Evolutionary conservation across 768 basidiomycete species (phyloP).

Genomic region (Albatrellus ellisii): DNA sequence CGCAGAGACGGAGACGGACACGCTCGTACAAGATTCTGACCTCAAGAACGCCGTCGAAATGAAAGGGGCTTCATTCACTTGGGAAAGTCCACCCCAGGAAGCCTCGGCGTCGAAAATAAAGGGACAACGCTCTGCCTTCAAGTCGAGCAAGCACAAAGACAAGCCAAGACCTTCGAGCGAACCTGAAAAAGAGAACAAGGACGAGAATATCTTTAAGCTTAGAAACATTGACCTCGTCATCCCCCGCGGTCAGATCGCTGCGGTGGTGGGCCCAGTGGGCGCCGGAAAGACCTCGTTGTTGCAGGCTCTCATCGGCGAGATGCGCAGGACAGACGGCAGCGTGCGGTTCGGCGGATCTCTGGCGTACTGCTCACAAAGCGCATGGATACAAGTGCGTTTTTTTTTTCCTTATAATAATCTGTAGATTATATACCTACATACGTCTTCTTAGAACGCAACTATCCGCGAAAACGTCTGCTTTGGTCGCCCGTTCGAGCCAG

Average conservation of each 20-base stretch:
- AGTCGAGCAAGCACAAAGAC: constrained; percentile 4
- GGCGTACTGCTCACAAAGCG: constrained; percentile 75
- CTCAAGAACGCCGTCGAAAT: constrained; percentile 57
- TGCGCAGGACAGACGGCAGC: constrained; percentile 55
- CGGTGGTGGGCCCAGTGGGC: constrained; percentile 73
- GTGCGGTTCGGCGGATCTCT: constrained; percentile 66
- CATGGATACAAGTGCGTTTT: constrained; percentile 69
- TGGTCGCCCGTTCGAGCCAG: constrained; percentile 69
- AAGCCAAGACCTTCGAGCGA: constrained; percentile 5
- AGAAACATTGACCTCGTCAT: constrained; percentile 51
- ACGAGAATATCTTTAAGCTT: constrained; percentile 46
- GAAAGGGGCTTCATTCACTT: constrained; percentile 62
- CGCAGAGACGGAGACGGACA: constrained; percentile 61
- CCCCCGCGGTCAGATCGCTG: constrained; percentile 66
- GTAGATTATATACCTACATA: background rate
- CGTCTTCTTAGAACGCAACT: constrained; percentile 50
- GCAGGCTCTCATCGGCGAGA: constrained; percentile 72
- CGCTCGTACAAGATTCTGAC: constrained; percentile 36
- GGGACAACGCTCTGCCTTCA: constrained; percentile 13
- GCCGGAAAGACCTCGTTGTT: constrained; percentile 57
- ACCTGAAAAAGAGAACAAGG: constrained; percentile 19
- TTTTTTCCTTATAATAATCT: constrained; percentile 2
- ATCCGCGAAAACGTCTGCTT: constrained; percentile 86
- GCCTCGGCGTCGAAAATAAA: constrained; percentile 16
- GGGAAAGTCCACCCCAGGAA: constrained; percentile 63